phyloP scores from a whole-genome alignment of 306 rosid species.

The Oxytropis ochrocephala region DNA sequence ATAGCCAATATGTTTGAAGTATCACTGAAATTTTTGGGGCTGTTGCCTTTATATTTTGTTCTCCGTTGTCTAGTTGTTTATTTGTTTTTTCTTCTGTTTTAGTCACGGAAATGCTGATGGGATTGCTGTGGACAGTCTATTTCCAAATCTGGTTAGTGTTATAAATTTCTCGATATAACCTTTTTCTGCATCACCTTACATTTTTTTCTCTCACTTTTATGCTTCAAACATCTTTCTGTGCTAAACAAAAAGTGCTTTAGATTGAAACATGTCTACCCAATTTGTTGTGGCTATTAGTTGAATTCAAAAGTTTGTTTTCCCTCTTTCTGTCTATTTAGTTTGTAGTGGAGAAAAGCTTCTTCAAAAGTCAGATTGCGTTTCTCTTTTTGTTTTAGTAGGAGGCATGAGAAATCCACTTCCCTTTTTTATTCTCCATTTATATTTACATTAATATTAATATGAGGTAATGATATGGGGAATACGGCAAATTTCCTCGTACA shows the following conservation, averaged over 20 bases:
- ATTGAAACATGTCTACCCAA: not conserved
- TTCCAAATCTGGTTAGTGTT: constrained; percentile 50
- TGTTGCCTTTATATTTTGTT: constrained; percentile 4
- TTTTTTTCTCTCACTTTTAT: not conserved
- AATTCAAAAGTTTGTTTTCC: not conserved
- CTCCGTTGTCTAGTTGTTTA: constrained; percentile 15
- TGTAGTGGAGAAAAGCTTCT: not conserved
- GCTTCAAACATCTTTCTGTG: constrained; percentile 2
- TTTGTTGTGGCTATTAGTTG: not conserved
- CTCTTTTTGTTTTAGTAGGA: not conserved
- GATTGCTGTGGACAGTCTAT: constrained; percentile 31
- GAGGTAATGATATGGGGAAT: too few species aligned
- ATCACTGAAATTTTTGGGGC: constrained; percentile 4
- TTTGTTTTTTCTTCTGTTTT: constrained; percentile 20
- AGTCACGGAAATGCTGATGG: constrained; percentile 53
- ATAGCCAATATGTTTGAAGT: constrained; percentile 26
- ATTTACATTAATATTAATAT: not conserved
- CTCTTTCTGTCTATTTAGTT: not conserved
- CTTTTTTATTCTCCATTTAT: not conserved
- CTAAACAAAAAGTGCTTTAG: not conserved
- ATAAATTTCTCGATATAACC: not conserved
- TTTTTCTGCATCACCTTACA: not conserved
- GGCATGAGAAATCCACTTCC: not conserved
- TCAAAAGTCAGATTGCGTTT: not conserved
- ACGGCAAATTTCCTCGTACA: too few species aligned